A percentile compares a stretch with the other conserved stretches of the same genome.
phyloP scores from a whole-genome alignment of 2,329 filamentous ascomycete genomes.

The Neonectria punicea region DNA sequence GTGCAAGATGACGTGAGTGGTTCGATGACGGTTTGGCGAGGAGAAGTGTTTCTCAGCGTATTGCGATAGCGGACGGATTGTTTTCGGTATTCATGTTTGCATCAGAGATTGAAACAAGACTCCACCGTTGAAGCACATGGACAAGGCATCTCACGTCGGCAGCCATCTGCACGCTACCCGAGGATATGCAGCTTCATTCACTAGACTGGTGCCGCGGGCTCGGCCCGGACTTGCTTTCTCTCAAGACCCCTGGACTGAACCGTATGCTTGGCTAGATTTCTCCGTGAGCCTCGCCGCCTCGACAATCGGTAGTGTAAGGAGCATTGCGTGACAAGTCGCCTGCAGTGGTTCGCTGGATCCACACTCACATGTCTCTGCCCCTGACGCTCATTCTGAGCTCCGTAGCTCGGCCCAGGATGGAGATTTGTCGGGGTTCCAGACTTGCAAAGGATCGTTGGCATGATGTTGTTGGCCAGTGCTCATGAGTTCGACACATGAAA shows the following conservation, averaged over 20 bases:
- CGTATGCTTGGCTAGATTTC: conserved; percentile 28
- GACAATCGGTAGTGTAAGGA: conserved; percentile 15
- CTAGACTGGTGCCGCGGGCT: conserved; percentile 28
- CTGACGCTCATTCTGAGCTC: conserved; percentile 12
- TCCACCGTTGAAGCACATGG: conserved; percentile 24
- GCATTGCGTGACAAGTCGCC: conserved; percentile 29
- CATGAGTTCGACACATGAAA: conserved; percentile 15
- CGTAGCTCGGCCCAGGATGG: conserved; percentile 34
- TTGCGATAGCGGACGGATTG: conserved; percentile 26
- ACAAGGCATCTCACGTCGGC: conserved; percentile 17
- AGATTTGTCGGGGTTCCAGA: conserved; percentile 31
- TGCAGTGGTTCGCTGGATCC: conserved; percentile 29
- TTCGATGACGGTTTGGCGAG: conserved; percentile 7
- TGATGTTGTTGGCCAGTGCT: conserved; percentile 26
- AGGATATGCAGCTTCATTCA: conserved; percentile 27
- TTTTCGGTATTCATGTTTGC: conserved; percentile 18
- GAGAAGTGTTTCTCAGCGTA: neutral
- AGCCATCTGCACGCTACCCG: conserved; percentile 31
- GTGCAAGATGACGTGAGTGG: conserved; percentile 14
- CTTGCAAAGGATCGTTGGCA: conserved; percentile 10
- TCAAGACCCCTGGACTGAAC: conserved; percentile 18
- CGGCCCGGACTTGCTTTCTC: conserved; percentile 20
- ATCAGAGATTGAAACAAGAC: conserved; percentile 11
- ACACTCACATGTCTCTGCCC: conserved; percentile 29
- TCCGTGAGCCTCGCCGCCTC: neutral